phyloP scores from a whole-genome alignment of 768 basidiomycete genomes.

The Pilatotrama ljubarskyi region DNA sequence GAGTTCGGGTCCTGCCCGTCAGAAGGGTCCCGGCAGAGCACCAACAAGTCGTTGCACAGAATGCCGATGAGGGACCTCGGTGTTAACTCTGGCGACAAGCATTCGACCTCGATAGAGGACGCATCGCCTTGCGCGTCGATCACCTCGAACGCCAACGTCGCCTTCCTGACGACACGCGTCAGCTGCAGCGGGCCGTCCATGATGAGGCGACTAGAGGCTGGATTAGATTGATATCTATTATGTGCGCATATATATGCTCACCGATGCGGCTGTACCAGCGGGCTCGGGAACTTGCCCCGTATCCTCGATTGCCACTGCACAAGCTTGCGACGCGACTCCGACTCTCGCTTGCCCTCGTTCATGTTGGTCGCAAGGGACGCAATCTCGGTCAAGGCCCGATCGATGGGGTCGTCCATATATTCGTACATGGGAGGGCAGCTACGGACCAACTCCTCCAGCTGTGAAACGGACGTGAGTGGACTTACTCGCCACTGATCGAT shows the following conservation, averaged over 20 bases:
- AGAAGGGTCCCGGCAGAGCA: slow-evolving; percentile 85
- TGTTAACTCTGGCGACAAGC: slow-evolving; percentile 83
- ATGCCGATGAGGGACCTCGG: slow-evolving; percentile 79
- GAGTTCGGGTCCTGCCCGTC: slow-evolving; percentile 75
- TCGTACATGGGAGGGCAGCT: slow-evolving; percentile 82
- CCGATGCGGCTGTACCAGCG: slow-evolving; percentile 98
- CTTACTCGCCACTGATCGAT: too few species aligned
- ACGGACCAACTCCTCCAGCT: slow-evolving; percentile 85
- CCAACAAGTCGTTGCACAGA: slow-evolving; percentile 90
- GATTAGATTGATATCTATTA: neutral
- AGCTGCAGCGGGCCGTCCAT: slow-evolving; percentile 88
- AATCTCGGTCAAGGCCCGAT: slow-evolving; percentile 85
- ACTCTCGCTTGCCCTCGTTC: slow-evolving; percentile 97
- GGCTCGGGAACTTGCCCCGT: slow-evolving; percentile 89
- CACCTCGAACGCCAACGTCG: slow-evolving; percentile 77
- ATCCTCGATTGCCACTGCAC: slow-evolving; percentile 92
- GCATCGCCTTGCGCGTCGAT: slow-evolving; percentile 76
- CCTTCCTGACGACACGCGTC: slow-evolving; percentile 89
- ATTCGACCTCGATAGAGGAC: slow-evolving; percentile 85
- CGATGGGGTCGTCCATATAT: slow-evolving; percentile 79
- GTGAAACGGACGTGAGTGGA: slow-evolving; percentile 3
- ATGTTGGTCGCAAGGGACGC: slow-evolving; percentile 88
- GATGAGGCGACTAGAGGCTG: slow-evolving; percentile 70
- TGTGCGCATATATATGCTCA: slow-evolving; percentile 36
- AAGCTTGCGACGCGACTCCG: slow-evolving; percentile 88